A percentile compares a stretch with the other conserved stretches of the same genome.
phyloP scores from a whole-genome alignment of 75 land plant genomes.

The Pinus tabuliformis region DNA sequence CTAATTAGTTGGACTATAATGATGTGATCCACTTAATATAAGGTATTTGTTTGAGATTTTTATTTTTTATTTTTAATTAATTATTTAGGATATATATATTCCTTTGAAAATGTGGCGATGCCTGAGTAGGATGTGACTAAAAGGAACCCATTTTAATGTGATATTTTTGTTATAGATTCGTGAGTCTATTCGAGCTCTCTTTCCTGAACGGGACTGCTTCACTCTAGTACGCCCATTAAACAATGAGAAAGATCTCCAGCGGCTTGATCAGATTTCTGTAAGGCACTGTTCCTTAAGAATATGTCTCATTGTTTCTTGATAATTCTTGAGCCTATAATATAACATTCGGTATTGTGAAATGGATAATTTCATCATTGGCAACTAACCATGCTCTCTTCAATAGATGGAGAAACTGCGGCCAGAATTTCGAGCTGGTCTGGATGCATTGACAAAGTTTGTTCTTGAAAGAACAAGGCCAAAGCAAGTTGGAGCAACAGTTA shows the following conservation, averaged over 20 bases:
- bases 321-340: background rate
- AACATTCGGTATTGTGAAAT: background rate
- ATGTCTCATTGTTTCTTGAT: slow-evolving; percentile 1
- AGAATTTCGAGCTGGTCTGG: slow-evolving; percentile 83
- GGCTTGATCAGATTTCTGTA: slow-evolving; percentile 87
- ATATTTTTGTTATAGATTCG: slow-evolving; percentile 57
- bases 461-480: slow-evolving; percentile 96
- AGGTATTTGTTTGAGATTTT: too few relatives aligned
- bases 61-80: too few relatives aligned
- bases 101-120: background rate
- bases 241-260: slow-evolving; percentile 85
- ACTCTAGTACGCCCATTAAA: slow-evolving; percentile 90
- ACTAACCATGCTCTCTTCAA: slow-evolving; percentile 9
- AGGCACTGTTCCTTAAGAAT: slow-evolving; percentile 10
- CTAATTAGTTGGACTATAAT: too few relatives aligned
- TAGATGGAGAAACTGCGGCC: slow-evolving; percentile 89
- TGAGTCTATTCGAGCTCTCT: slow-evolving; percentile 91
- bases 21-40: too few relatives aligned
- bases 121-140: background rate
- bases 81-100: background rate
- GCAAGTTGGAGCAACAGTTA: slow-evolving; percentile 84
- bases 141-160: background rate
- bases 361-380: background rate
- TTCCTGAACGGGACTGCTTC: slow-evolving; percentile 96
- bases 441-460: slow-evolving; percentile 83